These are phyloP conservation scores for Kodamaea hsintzibuensis DNA, from an alignment of 805 yeast genomes.

Conservation along the genomic window DNA sequence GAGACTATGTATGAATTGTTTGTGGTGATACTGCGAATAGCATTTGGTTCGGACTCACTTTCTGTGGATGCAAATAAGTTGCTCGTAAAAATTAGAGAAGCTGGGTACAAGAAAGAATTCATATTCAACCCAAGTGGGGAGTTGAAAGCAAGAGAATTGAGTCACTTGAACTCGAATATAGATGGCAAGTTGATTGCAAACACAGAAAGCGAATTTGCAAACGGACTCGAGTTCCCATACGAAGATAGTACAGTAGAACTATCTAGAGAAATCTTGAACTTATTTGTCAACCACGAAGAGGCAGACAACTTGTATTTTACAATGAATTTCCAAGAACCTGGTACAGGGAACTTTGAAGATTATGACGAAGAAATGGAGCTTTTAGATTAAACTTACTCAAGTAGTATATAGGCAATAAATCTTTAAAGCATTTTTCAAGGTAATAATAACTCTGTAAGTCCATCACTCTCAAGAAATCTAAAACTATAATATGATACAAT, in stretches of 20 bases:
- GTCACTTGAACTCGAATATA: conserved; percentile 22
- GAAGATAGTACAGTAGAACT: conserved; percentile 63
- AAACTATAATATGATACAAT: conserved; percentile 13
- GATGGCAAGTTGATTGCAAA: conserved; percentile 27
- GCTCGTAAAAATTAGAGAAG: conserved; percentile 33
- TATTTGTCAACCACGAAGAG: conserved; percentile 71
- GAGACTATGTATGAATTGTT: conserved; percentile 48
- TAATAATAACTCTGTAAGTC: too few species aligned
- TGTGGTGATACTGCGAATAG: conserved; percentile 52
- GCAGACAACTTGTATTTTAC: conserved; percentile 72
- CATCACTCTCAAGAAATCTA: too few species aligned
- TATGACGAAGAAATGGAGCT: conserved; percentile 16
- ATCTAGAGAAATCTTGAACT: conserved; percentile 69
- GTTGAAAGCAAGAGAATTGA: conserved; percentile 36
- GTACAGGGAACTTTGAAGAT: conserved; percentile 4
- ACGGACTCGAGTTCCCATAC: conserved; percentile 64
- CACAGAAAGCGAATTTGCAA: conserved; percentile 47
- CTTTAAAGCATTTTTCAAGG: too few species aligned
- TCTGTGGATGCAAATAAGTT: conserved; percentile 38
- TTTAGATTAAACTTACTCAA: conserved; percentile 28
- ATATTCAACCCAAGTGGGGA: conserved; percentile 51
- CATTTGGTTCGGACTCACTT: conserved; percentile 49
- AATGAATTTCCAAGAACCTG: conserved; percentile 48
- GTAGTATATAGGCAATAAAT: too few species aligned
- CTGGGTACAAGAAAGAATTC: conserved; percentile 25